Conservation (phyloP, 2,329 filamentous ascomycete genomes). For the Xylariaceae sp. region DNA sequence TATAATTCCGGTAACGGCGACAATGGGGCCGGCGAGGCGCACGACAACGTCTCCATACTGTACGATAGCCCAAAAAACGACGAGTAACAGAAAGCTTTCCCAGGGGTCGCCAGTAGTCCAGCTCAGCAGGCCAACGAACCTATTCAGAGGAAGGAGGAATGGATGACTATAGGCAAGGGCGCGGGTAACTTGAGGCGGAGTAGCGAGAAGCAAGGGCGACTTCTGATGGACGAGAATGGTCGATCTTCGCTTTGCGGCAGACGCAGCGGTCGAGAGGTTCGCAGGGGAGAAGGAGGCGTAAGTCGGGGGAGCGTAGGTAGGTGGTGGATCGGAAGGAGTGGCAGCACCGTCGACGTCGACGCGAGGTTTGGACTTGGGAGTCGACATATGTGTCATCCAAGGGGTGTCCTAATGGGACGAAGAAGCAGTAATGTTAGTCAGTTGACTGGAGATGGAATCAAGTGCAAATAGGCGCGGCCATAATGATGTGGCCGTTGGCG, state of each 20-base stretch:
- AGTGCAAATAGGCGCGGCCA: no score
- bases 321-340: constrained; percentile 25
- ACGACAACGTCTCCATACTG: constrained; percentile 85
- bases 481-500: no score
- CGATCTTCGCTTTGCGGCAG: constrained; percentile 71
- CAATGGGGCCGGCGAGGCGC: constrained; percentile 74
- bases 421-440: no score
- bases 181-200: constrained; percentile 89
- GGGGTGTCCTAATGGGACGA: constrained; percentile 36
- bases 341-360: constrained; percentile 31
- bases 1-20: constrained; percentile 76
- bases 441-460: no score
- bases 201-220: constrained; percentile 86
- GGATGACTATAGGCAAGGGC: constrained; percentile 94
- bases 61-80: constrained; percentile 77
- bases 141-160: constrained; percentile 85
- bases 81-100: constrained; percentile 91
- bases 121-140: constrained; percentile 76
- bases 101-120: constrained; percentile 94
- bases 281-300: constrained; percentile 87
- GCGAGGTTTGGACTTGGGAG: constrained; percentile 37
- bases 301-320: constrained; percentile 57
- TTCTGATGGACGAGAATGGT: constrained; percentile 97
- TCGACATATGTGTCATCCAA: constrained; percentile 52
- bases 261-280: constrained; percentile 59